phyloP scores from a whole-genome alignment of 2,329 filamentous ascomycete species.

The Cladosporium oxysporum region DNA sequence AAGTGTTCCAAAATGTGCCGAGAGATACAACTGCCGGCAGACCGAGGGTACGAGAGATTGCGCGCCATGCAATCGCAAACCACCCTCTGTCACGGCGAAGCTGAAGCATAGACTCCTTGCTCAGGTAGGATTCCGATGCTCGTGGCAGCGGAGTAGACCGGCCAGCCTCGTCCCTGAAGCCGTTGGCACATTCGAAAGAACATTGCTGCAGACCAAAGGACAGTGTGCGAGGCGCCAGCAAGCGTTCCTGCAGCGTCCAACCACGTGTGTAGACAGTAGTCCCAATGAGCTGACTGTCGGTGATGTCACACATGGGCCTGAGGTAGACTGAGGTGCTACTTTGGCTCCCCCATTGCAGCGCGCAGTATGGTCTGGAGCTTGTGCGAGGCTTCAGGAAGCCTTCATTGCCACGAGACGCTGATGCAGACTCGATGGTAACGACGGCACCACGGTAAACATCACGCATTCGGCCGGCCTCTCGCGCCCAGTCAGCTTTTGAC shows the following conservation, averaged over 20 bases:
- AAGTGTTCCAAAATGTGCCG: not conserved
- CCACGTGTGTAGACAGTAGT: slow-evolving; percentile 19
- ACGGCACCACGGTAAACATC: slow-evolving; percentile 14
- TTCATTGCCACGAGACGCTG: slow-evolving; percentile 11
- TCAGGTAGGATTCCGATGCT: not conserved
- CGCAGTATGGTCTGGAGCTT: not conserved
- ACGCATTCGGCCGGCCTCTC: slow-evolving; percentile 15
- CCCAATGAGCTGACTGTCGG: slow-evolving; percentile 17
- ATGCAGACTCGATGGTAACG: slow-evolving; percentile 21
- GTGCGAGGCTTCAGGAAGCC: slow-evolving; percentile 7
- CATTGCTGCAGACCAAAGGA: slow-evolving; percentile 22
- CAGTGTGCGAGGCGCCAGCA: slow-evolving; percentile 22
- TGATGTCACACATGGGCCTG: slow-evolving; percentile 2
- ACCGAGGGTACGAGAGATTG: not conserved
- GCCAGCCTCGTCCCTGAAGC: not conserved
- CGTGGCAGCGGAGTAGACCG: not conserved
- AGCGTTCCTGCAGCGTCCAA: slow-evolving; percentile 23
- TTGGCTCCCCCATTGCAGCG: not conserved
- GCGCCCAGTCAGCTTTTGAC: slow-evolving; percentile 8
- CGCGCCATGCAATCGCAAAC: not conserved
- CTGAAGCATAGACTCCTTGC: not conserved
- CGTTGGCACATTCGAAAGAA: slow-evolving; percentile 21
- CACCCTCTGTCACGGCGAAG: not conserved
- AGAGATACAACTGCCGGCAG: not conserved
- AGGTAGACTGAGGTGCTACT: not conserved